Evolutionary conservation across 169 alveolate genomes (phyloP), one percentile per base, ranked within the genome.

Genomic region (Neospora caninum): DNA sequence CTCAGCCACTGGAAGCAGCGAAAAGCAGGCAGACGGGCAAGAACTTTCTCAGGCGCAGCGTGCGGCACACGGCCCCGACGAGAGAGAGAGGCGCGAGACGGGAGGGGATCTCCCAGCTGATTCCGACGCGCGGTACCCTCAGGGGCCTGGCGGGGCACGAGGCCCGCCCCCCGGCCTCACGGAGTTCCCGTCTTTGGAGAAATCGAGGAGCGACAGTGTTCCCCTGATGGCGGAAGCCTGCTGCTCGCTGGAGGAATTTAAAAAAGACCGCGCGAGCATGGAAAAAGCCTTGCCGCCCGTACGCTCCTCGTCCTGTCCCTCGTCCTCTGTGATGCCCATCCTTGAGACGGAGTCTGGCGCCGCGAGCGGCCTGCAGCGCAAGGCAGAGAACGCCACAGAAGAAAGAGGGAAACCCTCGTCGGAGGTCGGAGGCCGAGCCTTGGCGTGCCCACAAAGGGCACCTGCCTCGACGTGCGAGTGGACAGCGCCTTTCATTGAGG

Each of bases 401-500:
- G 43, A 36, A 2, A n/a, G 39, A 13, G 43, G 4, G 84, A 73
- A 13, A 36, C 2, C 39, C 45, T 31, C 84, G 9, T 41, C 9
- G 43, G 84, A 1, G 84, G 27, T 22, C 2, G 84, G 42, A 41
- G 43, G 41, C 42, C 27, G 43, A 73, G 27, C 27, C n/a, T 9
- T n/a, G 43, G 42, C 84, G 7, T 6, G 43, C 45, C 43, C 39
- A 43, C 45, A 69, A 25, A 4, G 84, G n/a, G 86, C 93, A 58
- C 58, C 67, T 36, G 84, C 82, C 86, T 70, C 84, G 27, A 73
- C 93, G 39, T 45, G 34, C n/a, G 64, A 41, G 73, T 89, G 93
- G 93, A 89, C 88, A 31, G 88, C 88, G 39, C 93, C 93, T 34
- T 64, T 70, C 78, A 27, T 89, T 16, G 93, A 89, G 49, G 69